Evolutionary conservation across 2,329 filamentous ascomycete genomes (phyloP).

Genomic region (Falciphora oryzae): DNA sequence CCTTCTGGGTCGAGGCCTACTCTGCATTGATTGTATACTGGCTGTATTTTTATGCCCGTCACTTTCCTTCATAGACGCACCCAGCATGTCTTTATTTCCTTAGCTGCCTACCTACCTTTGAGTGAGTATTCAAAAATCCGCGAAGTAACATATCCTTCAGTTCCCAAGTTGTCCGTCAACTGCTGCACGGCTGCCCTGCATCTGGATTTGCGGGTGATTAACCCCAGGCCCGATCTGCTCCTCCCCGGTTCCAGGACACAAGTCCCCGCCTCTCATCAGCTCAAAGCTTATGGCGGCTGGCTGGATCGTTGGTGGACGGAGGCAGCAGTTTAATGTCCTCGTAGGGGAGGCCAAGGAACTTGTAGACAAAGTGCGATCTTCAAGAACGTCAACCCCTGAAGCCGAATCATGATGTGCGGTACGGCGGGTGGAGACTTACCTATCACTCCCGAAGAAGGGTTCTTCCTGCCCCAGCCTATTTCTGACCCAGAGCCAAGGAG

Average conservation of each 20-base stretch:
- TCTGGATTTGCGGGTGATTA: neutral
- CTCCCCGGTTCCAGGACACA: neutral
- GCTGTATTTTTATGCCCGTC: too few relatives aligned
- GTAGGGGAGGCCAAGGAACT: conserved; percentile 56
- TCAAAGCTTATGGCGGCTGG: neutral
- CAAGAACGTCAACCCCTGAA: neutral
- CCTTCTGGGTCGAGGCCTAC: too few relatives aligned
- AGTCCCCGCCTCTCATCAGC: neutral
- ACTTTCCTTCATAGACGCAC: too few relatives aligned
- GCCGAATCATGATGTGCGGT: neutral
- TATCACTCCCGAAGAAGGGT: conserved; percentile 73
- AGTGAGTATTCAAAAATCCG: too few relatives aligned
- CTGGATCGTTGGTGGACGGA: neutral
- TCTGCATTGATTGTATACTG: too few relatives aligned
- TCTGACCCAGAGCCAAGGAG: conserved; percentile 68
- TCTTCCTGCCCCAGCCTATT: conserved; percentile 53
- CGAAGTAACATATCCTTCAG: too few relatives aligned
- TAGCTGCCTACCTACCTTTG: too few relatives aligned
- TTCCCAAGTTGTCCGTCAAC: too few relatives aligned
- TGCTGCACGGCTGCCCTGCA: too few relatives aligned
- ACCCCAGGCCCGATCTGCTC: neutral
- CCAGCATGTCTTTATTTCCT: too few relatives aligned
- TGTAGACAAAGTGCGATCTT: conserved; percentile 64
- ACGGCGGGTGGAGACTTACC: conserved; percentile 31
- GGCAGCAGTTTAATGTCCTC: conserved; percentile 41